Base-by-base conservation (phyloP, 257 asterid species). In the Gynochthodes officinalis region DNA sequence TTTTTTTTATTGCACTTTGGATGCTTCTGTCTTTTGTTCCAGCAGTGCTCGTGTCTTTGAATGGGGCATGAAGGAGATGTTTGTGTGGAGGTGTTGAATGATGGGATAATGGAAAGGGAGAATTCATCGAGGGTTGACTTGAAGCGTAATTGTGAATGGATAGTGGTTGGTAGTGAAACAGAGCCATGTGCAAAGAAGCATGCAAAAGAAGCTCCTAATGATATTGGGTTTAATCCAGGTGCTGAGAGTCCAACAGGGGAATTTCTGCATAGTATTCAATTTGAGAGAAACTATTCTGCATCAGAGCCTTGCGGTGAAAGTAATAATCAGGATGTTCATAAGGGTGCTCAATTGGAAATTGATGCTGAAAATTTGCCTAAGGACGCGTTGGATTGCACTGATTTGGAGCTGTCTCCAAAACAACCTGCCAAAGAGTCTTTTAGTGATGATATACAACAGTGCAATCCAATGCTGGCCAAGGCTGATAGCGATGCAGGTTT, bases 41-140 rank as follows among this genome's bases (percentile, higher is more conserved):
- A 37, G 23, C 43, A 21, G 50, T 27, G 80, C 49, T 43, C 78
- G 79, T 76, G 57, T 69, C 25, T 65, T 73, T 73, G 82, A 68
- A 84, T 84, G 87, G 85, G 83, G 52, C 63, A 73, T 75, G 81
- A 62, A 82, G 78, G 61, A 66, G 86, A 74, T 64, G 88, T 67
- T 70, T 79, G 81, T 69, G 68, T 70, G 73, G 77, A 60, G 21
- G 50, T 72, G 69, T 48, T 67, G 77, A 74, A 43, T 63, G 78
- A 75, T 73, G 79, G 79, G 72, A 64, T 74, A 70, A 76, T 80
- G 83, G 88, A 79, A 77, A 76, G 75, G 73, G 78, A 82, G 74
- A 54, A 69, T n/a, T 71, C 69, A 28, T 19, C 68, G 70, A 74
- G 48, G 71, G 77, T 63, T 55, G 91, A 71, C 71, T 74, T 80